Evolutionary conservation across 768 basidiomycete species (phyloP), one percentile per base, ranked within the genome.

Genomic region (Chiua virens): DNA sequence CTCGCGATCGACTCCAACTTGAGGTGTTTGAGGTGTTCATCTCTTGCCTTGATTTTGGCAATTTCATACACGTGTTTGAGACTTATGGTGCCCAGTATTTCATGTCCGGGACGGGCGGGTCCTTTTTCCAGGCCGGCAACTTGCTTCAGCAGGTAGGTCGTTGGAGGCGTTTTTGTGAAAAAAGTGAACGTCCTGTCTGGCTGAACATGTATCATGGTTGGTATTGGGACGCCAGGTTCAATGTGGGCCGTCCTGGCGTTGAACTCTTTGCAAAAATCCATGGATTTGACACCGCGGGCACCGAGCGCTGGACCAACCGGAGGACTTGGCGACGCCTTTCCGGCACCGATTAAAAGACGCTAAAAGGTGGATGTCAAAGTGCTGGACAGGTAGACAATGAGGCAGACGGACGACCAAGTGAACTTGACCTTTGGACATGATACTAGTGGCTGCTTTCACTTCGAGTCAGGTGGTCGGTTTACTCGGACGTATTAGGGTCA

Each of bases 221-320:
- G 96, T 35, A 83, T 82, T 8, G 97, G 96, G 10, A 89, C 81
- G 32, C 92, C 92, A 17, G 87, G 84, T 55, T 85, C 81, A 34
- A 96, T 79, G 67, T 92, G 87, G 28, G 91, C 87, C 18, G 96
- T 98, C 57, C 87, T 86, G n/a, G 96, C 95, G 66, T 99, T 99
- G 76, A 98, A 99, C 69, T 98, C 94, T 71, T 98, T 99, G 79
- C 94, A 97, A 67, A 99, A 99, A 74, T 99, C 97, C 89, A 98
- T 98, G 23, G 94, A 93, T 73, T 97, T 98, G 60, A 99, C 95
- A 61, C 97, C 97, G 64, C 92, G 85, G 57, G 97, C 96, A 75
- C 97, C 97, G 47, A 99, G 82, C 28, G 95, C 96, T 48, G 96
- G 96, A 64, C 96, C 96, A 45, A 99, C 89, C 9, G 96, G 96